Conservation (phyloP, 2,329 filamentous ascomycete species). For the Diplodia corticola region DNA sequence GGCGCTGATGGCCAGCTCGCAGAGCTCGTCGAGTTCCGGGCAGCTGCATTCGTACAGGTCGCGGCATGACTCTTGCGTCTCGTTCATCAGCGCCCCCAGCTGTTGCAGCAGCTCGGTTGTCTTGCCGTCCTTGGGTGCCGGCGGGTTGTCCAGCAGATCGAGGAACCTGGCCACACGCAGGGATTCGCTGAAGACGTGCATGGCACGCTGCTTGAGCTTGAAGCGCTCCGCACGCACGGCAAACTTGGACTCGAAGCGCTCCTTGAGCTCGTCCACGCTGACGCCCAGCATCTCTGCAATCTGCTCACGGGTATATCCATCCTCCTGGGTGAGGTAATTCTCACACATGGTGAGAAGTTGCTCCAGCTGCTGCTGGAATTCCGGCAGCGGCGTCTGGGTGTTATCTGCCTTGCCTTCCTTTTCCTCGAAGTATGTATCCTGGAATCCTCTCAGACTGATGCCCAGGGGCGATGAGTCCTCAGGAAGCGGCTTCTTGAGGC, state of each 20-base stretch:
- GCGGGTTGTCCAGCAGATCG: slow-evolving; percentile 60
- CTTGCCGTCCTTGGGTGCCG: slow-evolving; percentile 48
- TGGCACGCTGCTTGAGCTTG: slow-evolving; percentile 80
- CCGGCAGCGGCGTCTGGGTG: slow-evolving; percentile 46
- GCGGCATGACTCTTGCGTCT: slow-evolving; percentile 83
- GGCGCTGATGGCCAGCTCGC: slow-evolving; percentile 71
- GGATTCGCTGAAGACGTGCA: slow-evolving; percentile 90
- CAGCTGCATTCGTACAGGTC: slow-evolving; percentile 90
- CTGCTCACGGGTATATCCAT: slow-evolving; percentile 87
- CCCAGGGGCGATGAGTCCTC: slow-evolving; percentile 80
- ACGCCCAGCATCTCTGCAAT: slow-evolving; percentile 72
- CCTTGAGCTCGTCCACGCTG: slow-evolving; percentile 69
- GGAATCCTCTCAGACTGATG: slow-evolving; percentile 81
- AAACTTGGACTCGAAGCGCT: slow-evolving; percentile 81
- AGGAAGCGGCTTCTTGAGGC: slow-evolving; percentile 62
- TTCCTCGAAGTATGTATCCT: slow-evolving; percentile 73
- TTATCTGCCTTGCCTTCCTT: slow-evolving; percentile 50
- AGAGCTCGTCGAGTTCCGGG: slow-evolving; percentile 87
- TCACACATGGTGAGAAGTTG: slow-evolving; percentile 70
- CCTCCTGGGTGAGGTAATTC: slow-evolving; percentile 70
- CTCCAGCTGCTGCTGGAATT: slow-evolving; percentile 64
- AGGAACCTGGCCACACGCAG: slow-evolving; percentile 83
- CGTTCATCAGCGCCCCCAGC: slow-evolving; percentile 83
- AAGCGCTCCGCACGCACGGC: slow-evolving; percentile 86
- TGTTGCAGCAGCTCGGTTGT: slow-evolving; percentile 67